Percentiles rank a stretch among this genome's conserved stretches.
Conservation (phyloP, 352 stramenopile species). For the Phytophthora melonis region DNA sequence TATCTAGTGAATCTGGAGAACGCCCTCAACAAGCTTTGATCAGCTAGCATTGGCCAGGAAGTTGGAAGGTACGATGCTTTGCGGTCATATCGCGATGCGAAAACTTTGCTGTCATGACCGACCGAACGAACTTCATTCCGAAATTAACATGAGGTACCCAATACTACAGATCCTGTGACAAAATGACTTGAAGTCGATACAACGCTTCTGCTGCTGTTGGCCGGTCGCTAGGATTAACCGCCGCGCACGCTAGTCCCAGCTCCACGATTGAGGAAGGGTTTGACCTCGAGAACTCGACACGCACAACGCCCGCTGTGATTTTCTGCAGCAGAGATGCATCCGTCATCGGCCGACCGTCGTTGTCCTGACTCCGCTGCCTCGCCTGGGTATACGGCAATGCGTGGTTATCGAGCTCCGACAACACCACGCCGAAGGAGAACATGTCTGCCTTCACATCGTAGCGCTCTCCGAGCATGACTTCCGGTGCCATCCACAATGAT, state of each 20-base stretch:
- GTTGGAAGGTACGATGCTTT: not conserved
- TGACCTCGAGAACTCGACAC: constrained; percentile 26
- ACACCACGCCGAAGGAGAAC: constrained; percentile 41
- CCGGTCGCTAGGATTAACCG: constrained; percentile 24
- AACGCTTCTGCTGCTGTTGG: constrained; percentile 38
- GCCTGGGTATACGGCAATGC: constrained; percentile 19
- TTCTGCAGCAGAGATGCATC: constrained; percentile 42
- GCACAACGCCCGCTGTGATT: constrained; percentile 31
- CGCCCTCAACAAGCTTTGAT: constrained; percentile 33
- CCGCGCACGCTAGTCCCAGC: constrained; percentile 28
- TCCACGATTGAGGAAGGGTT: constrained; percentile 18
- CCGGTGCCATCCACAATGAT: constrained; percentile 35
- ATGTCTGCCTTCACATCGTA: constrained; percentile 43
- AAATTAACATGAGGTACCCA: not conserved
- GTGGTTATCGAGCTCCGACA: constrained; percentile 39
- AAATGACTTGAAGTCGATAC: constrained; percentile 35
- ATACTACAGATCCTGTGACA: not conserved
- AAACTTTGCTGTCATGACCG: not conserved
- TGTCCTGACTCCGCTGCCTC: constrained; percentile 12
- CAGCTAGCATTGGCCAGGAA: not conserved
- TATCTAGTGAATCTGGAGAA: constrained; percentile 69
- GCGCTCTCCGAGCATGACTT: constrained; percentile 33
- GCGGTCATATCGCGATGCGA: not conserved
- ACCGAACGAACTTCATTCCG: not conserved
- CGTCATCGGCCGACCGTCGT: constrained; percentile 4